Evolutionary conservation across 257 asterid species (phyloP).

Genomic region (Lithospermum erythrorhizon): DNA sequence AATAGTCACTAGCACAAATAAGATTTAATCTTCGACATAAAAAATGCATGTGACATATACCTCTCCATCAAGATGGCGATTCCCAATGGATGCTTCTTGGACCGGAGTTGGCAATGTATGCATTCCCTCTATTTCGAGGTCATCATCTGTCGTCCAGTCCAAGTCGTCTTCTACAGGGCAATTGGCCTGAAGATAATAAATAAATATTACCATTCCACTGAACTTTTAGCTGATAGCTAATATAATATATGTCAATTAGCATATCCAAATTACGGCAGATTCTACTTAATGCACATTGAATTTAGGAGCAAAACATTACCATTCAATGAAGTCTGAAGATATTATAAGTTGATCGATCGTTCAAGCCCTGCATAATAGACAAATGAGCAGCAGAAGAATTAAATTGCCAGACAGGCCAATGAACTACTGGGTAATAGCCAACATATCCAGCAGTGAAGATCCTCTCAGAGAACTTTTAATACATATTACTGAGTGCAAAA

Average conservation of each 20-base stretch:
- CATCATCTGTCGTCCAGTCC: constrained; percentile 40
- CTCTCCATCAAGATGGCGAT: constrained; percentile 6
- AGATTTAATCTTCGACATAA: too few relatives aligned
- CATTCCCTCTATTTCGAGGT: constrained; percentile 18
- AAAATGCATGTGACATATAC: background rate
- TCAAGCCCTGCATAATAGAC: background rate
- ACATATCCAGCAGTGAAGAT: too few relatives aligned
- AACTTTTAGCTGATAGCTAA: background rate
- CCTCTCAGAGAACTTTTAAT: too few relatives aligned
- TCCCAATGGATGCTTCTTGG: background rate
- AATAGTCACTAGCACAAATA: too few relatives aligned
- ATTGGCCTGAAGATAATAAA: constrained; percentile 16
- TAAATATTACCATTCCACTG: background rate
- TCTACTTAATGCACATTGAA: background rate
- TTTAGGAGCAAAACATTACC: background rate
- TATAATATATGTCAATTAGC: background rate
- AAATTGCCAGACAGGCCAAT: background rate
- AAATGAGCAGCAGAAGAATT: background rate
- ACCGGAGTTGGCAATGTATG: background rate
- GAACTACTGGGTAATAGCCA: background rate
- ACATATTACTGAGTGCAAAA: too few relatives aligned
- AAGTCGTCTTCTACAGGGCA: constrained; percentile 16
- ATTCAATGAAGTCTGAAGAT: background rate
- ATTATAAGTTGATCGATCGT: background rate
- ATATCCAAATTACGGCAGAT: background rate